Conservation (phyloP, 768 basidiomycete species). For the Leccinum uliginosum region DNA sequence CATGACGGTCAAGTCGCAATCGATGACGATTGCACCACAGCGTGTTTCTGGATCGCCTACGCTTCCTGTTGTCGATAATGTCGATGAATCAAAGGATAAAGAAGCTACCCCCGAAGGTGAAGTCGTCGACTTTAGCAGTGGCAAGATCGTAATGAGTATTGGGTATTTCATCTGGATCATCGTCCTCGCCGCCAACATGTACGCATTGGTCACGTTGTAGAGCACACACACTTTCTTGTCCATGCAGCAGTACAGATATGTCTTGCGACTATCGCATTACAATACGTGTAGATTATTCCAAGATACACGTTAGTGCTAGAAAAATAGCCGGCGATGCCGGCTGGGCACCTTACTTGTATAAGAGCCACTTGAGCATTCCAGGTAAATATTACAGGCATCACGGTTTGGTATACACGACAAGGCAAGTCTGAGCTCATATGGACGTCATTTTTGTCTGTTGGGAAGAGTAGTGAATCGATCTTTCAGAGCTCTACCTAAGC, state of each 20-base stretch:
- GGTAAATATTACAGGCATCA: too few relatives aligned
- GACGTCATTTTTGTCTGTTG: too few relatives aligned
- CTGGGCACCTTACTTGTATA: too few relatives aligned
- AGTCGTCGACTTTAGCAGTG: slow-evolving; percentile 61
- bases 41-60: neutral
- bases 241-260: neutral
- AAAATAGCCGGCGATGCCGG: too few relatives aligned
- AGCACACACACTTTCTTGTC: neutral
- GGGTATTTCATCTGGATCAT: slow-evolving; percentile 62
- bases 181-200: slow-evolving; percentile 67
- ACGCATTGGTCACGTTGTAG: slow-evolving; percentile 61
- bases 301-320: neutral
- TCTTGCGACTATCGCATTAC: neutral
- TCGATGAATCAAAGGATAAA: neutral
- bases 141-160: slow-evolving; percentile 43
- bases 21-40: neutral
- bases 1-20: slow-evolving; percentile 53
- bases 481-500: too few relatives aligned
- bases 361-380: too few relatives aligned
- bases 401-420: too few relatives aligned
- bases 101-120: slow-evolving; percentile 27
- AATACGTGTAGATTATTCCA: neutral
- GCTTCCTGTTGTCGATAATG: neutral
- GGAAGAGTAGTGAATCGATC: too few relatives aligned
- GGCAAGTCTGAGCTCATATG: too few relatives aligned